These are phyloP conservation scores for Solioccasus polychromus DNA, from an alignment of 768 basidiomycete species.

Conservation along the genomic window DNA sequence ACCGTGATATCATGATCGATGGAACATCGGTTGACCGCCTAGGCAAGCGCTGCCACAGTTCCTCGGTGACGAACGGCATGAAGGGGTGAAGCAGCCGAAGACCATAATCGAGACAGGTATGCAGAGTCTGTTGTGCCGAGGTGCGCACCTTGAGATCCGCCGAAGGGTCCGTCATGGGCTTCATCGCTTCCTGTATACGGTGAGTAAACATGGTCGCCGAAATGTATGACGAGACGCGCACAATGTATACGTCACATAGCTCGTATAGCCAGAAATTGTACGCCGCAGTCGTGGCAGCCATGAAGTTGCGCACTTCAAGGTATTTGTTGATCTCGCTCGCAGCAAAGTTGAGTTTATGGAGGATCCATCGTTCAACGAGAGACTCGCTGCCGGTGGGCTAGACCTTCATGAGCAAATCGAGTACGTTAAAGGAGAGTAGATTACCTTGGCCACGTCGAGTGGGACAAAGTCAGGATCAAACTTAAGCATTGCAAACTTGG, in stretches of 20 bases:
- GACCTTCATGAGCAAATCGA: slow-evolving; percentile 7
- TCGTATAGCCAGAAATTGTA: slow-evolving; percentile 99
- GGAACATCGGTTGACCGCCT: slow-evolving; percentile 76
- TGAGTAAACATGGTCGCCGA: background rate
- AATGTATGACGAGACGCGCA: slow-evolving; percentile 36
- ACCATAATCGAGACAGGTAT: slow-evolving; percentile 90
- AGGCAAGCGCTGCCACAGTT: slow-evolving; percentile 95
- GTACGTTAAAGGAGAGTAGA: slow-evolving; percentile 8
- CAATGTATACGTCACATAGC: slow-evolving; percentile 98
- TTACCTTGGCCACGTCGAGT: slow-evolving; percentile 61
- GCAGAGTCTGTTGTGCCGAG: slow-evolving; percentile 94
- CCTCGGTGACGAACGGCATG: slow-evolving; percentile 99
- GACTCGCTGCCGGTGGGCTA: slow-evolving; percentile 89
- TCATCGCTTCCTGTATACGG: slow-evolving; percentile 85
- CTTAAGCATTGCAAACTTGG: slow-evolving; percentile 99
- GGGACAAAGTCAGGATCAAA: slow-evolving; percentile 84
- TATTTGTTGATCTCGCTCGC: slow-evolving; percentile 71
- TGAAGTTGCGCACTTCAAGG: slow-evolving; percentile 84
- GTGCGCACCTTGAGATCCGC: slow-evolving; percentile 57
- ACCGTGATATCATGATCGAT: slow-evolving; percentile 87
- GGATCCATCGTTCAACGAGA: slow-evolving; percentile 91
- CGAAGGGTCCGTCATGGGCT: slow-evolving; percentile 89
- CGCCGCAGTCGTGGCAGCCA: slow-evolving; percentile 78
- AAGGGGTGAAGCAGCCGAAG: slow-evolving; percentile 92
- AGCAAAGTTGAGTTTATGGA: slow-evolving; percentile 89